A percentile compares a stretch with the other conserved stretches of the same genome.
These are phyloP conservation scores for Aspergillus niger DNA, from an alignment of 2,329 filamentous ascomycete species.

Conservation along the genomic window DNA sequence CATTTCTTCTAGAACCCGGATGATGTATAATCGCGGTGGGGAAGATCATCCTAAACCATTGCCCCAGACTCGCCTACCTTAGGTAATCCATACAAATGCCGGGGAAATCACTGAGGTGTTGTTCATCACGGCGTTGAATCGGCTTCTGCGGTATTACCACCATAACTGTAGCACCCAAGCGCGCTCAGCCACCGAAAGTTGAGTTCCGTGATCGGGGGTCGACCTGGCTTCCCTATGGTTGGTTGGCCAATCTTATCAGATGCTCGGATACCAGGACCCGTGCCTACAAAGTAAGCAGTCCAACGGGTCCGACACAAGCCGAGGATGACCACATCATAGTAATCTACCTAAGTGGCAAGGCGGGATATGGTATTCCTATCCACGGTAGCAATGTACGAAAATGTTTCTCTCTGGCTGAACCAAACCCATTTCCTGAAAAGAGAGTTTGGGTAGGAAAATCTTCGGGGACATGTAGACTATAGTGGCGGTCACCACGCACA, in stretches of 20 bases:
- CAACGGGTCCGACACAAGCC: conserved; percentile 1
- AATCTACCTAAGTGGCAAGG: not conserved
- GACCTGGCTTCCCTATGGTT: not conserved
- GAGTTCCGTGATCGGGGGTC: not conserved
- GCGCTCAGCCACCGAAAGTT: not conserved
- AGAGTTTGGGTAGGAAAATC: not conserved
- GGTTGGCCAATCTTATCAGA: conserved; percentile 19
- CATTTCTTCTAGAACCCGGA: conserved; percentile 9
- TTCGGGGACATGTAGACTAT: not conserved
- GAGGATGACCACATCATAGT: conserved; percentile 1
- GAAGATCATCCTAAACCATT: not conserved
- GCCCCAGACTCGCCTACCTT: conserved; percentile 7
- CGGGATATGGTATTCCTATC: not conserved
- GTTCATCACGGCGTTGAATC: not conserved
- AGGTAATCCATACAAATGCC: not conserved
- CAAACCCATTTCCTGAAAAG: not conserved
- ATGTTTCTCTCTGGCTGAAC: not conserved
- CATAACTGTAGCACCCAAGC: not conserved
- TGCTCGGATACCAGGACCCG: conserved; percentile 11
- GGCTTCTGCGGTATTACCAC: not conserved
- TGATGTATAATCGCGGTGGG: conserved; percentile 11
- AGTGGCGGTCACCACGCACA: conserved; percentile 3
- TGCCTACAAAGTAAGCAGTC: not conserved
- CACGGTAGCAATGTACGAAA: not conserved
- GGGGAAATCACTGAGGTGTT: not conserved